Base-by-base conservation (phyloP, 2,329 filamentous ascomycete species). In the Karstenula rhodostoma region DNA sequence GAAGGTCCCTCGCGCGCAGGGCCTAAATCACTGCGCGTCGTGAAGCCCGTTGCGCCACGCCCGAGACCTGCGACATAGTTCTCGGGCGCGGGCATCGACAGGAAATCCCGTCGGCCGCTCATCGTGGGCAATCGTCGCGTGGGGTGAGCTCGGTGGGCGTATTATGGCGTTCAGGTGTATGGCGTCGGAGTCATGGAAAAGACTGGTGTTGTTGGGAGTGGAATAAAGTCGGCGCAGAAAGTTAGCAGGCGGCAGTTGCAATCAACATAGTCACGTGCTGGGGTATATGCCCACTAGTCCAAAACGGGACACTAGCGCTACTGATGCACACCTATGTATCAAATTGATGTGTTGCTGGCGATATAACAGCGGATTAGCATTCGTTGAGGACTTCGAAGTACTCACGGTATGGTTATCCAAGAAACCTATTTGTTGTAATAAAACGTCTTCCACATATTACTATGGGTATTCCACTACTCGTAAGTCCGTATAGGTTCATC, bases 31-130 rank as follows among this genome's bases (percentile, higher is more conserved):
- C 94, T 98, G 73, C 96, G 89, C 43, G 95, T 99, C 17, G 95
- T 98, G 82, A 99, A 99, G 62, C 96, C 95, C 8, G 95, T 99
- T 23, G 96, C 96, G 81, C 95, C 95, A 85, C 96, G 91, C 80
- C 95, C 95, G 65, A 99, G 89, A 86, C 95, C 95, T 66, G 95
- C 95, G 65, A 99, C 94, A 69, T 86, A 86, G 77, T 86, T 86
- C 70, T 85, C 84, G 47, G 84, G 84, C 71, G 84, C 84, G 56
- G 90, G 89, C 79, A 96, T 93, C 80, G 86, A 94, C 62, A 98
- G 81, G 74, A 98, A 98, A 80, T 97, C 93, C 82, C 93, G 90
- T 71, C 86, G 84, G 61, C 85, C 85, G 59, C 86, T 85, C 87
- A 89, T 89, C 5, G 62, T 76, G 69, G 58, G 62, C 52, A 32